Evolutionary conservation across 345 rosid species (phyloP), one percentile per base, ranked within the genome.

Genomic region (thale cress (Arabidopsis thaliana)): DNA sequence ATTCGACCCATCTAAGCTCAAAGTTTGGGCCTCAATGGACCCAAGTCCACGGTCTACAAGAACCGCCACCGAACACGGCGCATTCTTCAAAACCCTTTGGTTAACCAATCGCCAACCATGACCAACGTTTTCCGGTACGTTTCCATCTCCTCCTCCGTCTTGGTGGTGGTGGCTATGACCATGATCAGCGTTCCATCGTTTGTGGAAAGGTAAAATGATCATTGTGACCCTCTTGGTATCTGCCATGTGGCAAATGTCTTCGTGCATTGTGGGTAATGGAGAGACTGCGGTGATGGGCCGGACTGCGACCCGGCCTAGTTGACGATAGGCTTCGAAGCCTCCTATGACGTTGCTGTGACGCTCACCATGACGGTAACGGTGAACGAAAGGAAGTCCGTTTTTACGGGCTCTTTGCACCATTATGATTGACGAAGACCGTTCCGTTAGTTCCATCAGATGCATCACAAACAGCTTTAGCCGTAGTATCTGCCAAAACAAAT

Each of bases 21-120:
- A 72, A 45, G 41, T 66, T 33, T 69, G 83, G 28, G 80, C 0
- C 28, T 80, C 88, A 14, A 73, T 40, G 8, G 71, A 78, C 0
- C 93, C 90, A 9, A 90, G 87, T 36, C 98, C 97, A 65, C 89
- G 95, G 81, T 93, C 97, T 33, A 90, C 87, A 3, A 93, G 85
- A 76, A 93, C 78, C 8, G 85, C 97, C 40, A 89, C 98, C 0
- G 97, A 83, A 52, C 97, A 93, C 0, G 91, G 90, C 1, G 96
- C 89, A 3, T 84, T 55, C 76, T 87, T 87, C 38, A 90, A 71
- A 53, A 90, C 88, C 85, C 87, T 84, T 70, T 86, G 88, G 73
- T 85, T 89, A 4, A 91, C 96, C 65, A 79, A 74, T 71, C 91
- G 76, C 98, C 98, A 91, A n/a, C 84, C 93, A 36, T 87, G 88